phyloP scores from a whole-genome alignment of 2,329 filamentous ascomycete species.

The Ilyonectria destructans region DNA sequence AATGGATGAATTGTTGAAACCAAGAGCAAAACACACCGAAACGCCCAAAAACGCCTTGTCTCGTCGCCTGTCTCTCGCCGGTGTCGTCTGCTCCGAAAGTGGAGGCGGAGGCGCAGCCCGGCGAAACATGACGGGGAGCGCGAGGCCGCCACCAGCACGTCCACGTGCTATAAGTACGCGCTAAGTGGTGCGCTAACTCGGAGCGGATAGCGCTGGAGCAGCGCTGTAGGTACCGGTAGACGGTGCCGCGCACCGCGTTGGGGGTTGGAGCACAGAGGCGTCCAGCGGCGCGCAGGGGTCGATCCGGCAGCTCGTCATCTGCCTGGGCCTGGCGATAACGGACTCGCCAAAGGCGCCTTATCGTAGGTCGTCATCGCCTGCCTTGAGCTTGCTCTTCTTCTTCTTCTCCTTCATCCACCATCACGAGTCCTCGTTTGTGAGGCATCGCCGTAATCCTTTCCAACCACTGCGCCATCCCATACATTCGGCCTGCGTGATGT shows the following conservation, averaged over 20 bases:
- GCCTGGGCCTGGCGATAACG: conserved; percentile 32
- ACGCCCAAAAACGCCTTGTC: conserved; percentile 1
- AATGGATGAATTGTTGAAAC: neutral
- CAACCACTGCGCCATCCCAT: neutral
- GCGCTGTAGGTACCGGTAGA: conserved; percentile 21
- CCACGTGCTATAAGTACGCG: conserved; percentile 25
- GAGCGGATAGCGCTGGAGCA: conserved; percentile 22
- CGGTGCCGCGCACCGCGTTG: neutral
- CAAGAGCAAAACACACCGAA: neutral
- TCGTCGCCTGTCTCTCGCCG: conserved; percentile 12
- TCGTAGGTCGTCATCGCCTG: conserved; percentile 28
- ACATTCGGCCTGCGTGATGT: conserved; percentile 40
- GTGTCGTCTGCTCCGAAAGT: conserved; percentile 17
- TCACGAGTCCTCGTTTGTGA: neutral
- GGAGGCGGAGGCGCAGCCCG: conserved; percentile 5
- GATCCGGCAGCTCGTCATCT: conserved; percentile 26
- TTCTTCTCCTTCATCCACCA: conserved; percentile 22
- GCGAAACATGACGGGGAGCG: neutral
- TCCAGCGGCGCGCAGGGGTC: neutral
- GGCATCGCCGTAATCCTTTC: conserved; percentile 3
- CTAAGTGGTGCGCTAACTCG: conserved; percentile 20
- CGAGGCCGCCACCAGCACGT: conserved; percentile 15
- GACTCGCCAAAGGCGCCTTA: conserved; percentile 25
- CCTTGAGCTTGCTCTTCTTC: conserved; percentile 26
- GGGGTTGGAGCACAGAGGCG: no score